Evolutionary conservation across 805 yeast species (phyloP), one percentile per base, ranked within the genome.

Genomic region (Teunomyces barrocoloradensis): DNA sequence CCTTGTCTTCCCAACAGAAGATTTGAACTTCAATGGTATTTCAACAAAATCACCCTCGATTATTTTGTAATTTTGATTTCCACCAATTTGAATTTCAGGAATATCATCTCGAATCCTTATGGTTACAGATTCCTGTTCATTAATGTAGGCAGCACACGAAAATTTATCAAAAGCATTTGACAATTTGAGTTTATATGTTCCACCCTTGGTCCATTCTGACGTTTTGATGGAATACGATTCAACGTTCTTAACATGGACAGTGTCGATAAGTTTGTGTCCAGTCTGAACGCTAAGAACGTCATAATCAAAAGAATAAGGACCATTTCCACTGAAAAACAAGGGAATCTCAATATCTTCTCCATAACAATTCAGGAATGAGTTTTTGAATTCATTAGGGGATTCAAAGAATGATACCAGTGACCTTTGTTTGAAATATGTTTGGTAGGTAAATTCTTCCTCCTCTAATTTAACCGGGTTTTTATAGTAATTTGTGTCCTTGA

Each of bases 281-380:
- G 63, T 52, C 11, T 47, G 42, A 5, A 68, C 65, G 45, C 84
- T 85, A 15, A 85, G 64, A 18, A 92, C 68, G 45, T 82, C 87
- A 64, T 90, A 91, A 18, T 72, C 74, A 45, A 94, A 72, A 2
- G 78, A 69, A 55, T 85, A 89, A 3, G 98, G 98, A 0, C 86
- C 79, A 53, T 83, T 82, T 11, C 99, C 99, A 42, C 79, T 81
- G 18, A 94, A 76, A 7, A 63, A 60, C 3, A 92, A 74, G 0
- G 85, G 83, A 4, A 87, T 65, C 2, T 47, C 42, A 0, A 59
- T 55, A 12, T 53, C 43, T 10, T 64, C 63, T 6, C 67, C 71
- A 35, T 55, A 61, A 53, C 78, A 73, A 20, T 65, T 51, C 9
- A 50, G 52, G 21, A 66, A 48, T 1, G 49, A 49, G 32, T 63